Evolutionary conservation across 768 basidiomycete genomes (phyloP).

Genomic region (Suillus clintonianus): DNA sequence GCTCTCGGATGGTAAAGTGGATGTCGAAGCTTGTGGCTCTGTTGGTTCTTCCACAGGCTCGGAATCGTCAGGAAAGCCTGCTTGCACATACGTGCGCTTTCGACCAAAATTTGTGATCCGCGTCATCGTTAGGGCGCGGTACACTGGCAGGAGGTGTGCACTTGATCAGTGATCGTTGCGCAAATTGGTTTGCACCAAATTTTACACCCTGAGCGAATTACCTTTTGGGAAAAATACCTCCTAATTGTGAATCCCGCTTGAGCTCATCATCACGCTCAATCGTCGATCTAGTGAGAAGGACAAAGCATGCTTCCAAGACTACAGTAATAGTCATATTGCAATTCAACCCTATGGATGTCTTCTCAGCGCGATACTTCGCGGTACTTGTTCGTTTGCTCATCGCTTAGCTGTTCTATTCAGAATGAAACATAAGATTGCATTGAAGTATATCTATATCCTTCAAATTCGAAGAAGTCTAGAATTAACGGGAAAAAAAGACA

Average conservation of each 20-base stretch:
- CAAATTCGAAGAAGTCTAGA: not conserved
- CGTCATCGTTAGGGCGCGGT: slow-evolving; percentile 50
- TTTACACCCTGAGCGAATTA: not conserved
- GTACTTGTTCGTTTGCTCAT: not conserved
- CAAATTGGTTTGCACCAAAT: not conserved
- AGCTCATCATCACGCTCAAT: too few species aligned
- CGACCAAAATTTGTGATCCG: slow-evolving; percentile 73
- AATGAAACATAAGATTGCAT: not conserved
- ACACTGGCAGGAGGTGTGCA: not conserved
- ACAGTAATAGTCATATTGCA: too few species aligned
- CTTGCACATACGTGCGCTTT: slow-evolving; percentile 71
- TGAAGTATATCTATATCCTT: not conserved
- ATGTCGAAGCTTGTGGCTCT: not conserved
- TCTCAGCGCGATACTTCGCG: not conserved
- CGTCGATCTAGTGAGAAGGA: too few species aligned
- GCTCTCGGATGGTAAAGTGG: slow-evolving; percentile 1
- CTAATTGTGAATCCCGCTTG: not conserved
- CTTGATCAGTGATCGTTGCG: not conserved
- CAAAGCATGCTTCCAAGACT: too few species aligned
- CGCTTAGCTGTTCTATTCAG: not conserved
- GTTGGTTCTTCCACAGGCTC: slow-evolving; percentile 4
- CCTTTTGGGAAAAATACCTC: not conserved
- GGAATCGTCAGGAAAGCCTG: slow-evolving; percentile 44
- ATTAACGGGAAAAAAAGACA: not conserved
- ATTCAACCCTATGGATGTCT: too few species aligned